Conservation (phyloP, 2,329 filamentous ascomycete genomes). For the Arthrobotrys pseudoclavata region DNA sequence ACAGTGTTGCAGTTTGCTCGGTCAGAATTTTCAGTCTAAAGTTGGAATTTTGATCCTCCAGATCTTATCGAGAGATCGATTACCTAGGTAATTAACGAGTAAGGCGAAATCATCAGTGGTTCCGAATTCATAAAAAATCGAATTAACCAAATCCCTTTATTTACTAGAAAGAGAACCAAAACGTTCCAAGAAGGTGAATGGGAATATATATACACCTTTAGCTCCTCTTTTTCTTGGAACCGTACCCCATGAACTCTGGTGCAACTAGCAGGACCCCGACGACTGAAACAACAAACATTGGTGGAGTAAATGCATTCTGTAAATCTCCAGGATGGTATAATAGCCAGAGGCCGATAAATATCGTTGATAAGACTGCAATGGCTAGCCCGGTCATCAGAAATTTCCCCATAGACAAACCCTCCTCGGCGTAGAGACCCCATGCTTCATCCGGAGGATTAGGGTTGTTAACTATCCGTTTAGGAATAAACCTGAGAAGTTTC, state of each 20-base stretch:
- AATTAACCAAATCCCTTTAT: too few species aligned
- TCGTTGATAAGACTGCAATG: constrained; percentile 10
- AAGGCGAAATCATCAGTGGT: too few species aligned
- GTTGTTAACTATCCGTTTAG: constrained; percentile 24
- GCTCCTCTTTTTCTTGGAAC: not conserved
- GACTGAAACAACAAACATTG: constrained; percentile 13
- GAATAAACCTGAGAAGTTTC: constrained; percentile 36
- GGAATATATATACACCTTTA: not conserved
- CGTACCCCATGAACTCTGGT: constrained; percentile 25
- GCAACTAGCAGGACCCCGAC: constrained; percentile 4
- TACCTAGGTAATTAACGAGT: too few species aligned
- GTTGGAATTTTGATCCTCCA: too few species aligned
- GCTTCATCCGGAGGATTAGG: constrained; percentile 25
- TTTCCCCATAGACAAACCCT: constrained; percentile 23
- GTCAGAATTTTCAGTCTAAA: too few species aligned
- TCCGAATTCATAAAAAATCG: too few species aligned
- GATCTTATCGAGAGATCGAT: too few species aligned
- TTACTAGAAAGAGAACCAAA: too few species aligned
- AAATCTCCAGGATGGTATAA: constrained; percentile 27
- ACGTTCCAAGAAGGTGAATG: not conserved
- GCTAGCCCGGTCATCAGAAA: constrained; percentile 9
- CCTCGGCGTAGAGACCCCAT: constrained; percentile 42
- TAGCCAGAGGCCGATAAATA: constrained; percentile 38
- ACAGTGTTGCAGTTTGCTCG: too few species aligned
- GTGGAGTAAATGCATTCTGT: constrained; percentile 43